phyloP scores from a whole-genome alignment of 345 rosid genomes.

The Boechera retrofracta region DNA sequence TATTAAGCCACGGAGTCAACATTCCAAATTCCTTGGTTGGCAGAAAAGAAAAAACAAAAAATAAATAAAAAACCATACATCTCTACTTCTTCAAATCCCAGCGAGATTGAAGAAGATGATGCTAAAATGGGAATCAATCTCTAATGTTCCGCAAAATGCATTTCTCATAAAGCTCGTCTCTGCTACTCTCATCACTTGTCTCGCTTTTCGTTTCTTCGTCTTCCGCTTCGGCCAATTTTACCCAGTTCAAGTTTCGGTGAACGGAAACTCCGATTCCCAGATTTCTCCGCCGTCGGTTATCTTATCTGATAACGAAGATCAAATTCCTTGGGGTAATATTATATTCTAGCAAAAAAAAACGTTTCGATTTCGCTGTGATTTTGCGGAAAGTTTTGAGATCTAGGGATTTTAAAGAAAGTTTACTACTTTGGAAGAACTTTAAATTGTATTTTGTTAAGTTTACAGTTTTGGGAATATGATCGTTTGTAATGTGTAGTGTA shows the following conservation, averaged over 20 bases:
- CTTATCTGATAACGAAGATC: constrained; percentile 54
- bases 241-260: constrained; percentile 34
- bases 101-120: constrained; percentile 55
- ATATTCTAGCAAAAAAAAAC: not conserved
- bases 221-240: constrained; percentile 31
- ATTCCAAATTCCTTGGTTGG: not conserved
- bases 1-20: not conserved
- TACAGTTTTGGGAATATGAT: not conserved
- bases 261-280: constrained; percentile 24
- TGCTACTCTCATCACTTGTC: constrained; percentile 59
- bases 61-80: not conserved
- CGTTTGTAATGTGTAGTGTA: not conserved
- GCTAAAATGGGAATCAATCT: constrained; percentile 51
- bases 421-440: not conserved
- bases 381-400: constrained; percentile 14
- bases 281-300: constrained; percentile 34
- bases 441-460: not conserved
- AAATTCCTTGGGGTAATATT: constrained; percentile 54
- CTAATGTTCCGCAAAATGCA: constrained; percentile 51
- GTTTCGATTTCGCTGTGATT: not conserved
- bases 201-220: constrained; percentile 62
- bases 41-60: too few species aligned
- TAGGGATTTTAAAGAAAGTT: constrained; percentile 27
- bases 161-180: constrained; percentile 58
- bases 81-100: not conserved